Base-by-base conservation (phyloP, 345 rosid species). In the Lepidium didymum region DNA sequence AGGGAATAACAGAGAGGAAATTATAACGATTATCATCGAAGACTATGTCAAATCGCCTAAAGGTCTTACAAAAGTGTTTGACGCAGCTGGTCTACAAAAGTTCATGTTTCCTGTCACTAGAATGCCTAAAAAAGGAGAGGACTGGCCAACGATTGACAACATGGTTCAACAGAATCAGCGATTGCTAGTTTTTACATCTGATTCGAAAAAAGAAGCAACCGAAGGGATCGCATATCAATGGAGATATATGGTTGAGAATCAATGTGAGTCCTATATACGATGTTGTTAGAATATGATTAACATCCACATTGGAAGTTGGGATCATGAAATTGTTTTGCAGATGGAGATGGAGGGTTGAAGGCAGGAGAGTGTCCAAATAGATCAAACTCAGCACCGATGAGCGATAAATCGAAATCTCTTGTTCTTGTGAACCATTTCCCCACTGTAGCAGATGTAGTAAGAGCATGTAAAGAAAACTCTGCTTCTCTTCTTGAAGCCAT, bases 221-320 rank as follows among this genome's bases (percentile, higher is more conserved):
- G 99, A 94, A 81, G 96, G 89, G 29, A 86, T 89, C 37, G 99
- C 99, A 14, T 86, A 83, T 73, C 91, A 87, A 38, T 89, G 96
- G 96, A 83, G 74, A 56, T 89, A 89, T 79, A 81, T 87, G 77
- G 86, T 94, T 34, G 97, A 94, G 77, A 94, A 86, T 73, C 95
- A 94, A 79, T 94, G 99, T 91, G 67, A 84, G 99, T 55, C 35
- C 7, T 59, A 8, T 9, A 36, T 34, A 12, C 42, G 15, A 51
- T 52, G 40, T 4, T 29, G 7, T 29, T 29, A 29, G 33, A 29
- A 29, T 6, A 7, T 29, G 7, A 29, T 6, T 29, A 1, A 29
- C 6, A 29, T 29, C 7, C 4, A 29, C 33, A 29, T 29, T 1
- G 7, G 7, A 29, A 29, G 33, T 29, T 29, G 7, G 4, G 1